These are phyloP conservation scores for Auricularia auricula-judae DNA, from an alignment of 768 basidiomycete species.

Conservation along the genomic window DNA sequence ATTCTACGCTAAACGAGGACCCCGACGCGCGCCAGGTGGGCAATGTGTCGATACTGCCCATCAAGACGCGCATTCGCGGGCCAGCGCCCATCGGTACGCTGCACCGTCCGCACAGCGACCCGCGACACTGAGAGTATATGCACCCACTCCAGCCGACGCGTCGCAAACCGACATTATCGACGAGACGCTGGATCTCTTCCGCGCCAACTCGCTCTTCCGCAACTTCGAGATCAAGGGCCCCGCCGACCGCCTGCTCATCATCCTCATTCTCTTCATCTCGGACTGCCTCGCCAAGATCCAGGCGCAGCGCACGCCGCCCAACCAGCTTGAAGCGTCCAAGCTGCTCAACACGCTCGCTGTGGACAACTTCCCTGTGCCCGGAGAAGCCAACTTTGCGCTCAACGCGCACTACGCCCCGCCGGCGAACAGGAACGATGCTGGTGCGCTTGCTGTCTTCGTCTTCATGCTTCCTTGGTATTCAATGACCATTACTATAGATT, in stretches of 20 bases:
- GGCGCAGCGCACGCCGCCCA: constrained; percentile 50
- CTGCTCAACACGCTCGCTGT: constrained; percentile 84
- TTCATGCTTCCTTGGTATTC: not conserved
- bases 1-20: constrained; percentile 85
- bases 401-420: constrained; percentile 88
- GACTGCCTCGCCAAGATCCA: constrained; percentile 93
- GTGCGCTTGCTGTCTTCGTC: constrained; percentile 31
- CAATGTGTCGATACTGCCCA: constrained; percentile 82
- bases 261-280: constrained; percentile 94
- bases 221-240: constrained; percentile 99
- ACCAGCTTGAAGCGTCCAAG: constrained; percentile 80
- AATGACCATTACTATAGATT: constrained; percentile 39
- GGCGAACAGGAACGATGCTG: constrained; percentile 63
- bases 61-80: constrained; percentile 84
- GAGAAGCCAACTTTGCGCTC: constrained; percentile 88
- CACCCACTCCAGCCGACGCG: constrained; percentile 49
- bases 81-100: constrained; percentile 71
- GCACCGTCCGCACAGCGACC: too few species aligned
- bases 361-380: constrained; percentile 87
- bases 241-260: constrained; percentile 89
- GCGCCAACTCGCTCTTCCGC: constrained; percentile 97
- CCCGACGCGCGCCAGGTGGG: constrained; percentile 75
- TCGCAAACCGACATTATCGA: constrained; percentile 82
- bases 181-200: constrained; percentile 92
- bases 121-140: too few species aligned